These are phyloP conservation scores for Penstemon eatonii DNA, from an alignment of 257 asterid genomes.

Conservation along the genomic window DNA sequence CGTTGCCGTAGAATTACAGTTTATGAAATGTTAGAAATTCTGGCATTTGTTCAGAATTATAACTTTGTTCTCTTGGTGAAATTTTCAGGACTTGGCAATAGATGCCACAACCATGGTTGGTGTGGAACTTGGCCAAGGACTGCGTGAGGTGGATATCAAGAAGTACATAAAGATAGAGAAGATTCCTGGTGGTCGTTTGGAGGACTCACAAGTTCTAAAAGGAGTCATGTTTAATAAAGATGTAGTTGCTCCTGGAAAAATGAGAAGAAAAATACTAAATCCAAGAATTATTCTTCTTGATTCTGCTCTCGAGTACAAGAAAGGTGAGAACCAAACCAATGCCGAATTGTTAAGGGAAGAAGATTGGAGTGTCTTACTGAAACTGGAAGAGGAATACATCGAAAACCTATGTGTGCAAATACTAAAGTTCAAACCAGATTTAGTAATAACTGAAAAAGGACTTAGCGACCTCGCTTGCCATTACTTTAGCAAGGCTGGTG, in stretches of 20 bases:
- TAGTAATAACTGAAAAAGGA: slow-evolving; percentile 91
- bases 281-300: slow-evolving; percentile 96
- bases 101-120: slow-evolving; percentile 88
- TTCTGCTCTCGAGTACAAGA: slow-evolving; percentile 93
- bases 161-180: slow-evolving; percentile 95
- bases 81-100: slow-evolving; percentile 80
- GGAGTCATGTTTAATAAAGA: slow-evolving; percentile 97
- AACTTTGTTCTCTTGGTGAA: slow-evolving; percentile 20
- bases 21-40: not conserved
- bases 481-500: slow-evolving; percentile 90
- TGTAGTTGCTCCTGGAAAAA: slow-evolving; percentile 96
- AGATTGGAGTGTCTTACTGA: slow-evolving; percentile 87
- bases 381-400: slow-evolving; percentile 95
- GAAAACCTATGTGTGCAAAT: slow-evolving; percentile 73
- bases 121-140: slow-evolving; percentile 85
- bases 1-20: slow-evolving; percentile 5
- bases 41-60: not conserved
- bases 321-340: slow-evolving; percentile 96
- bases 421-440: slow-evolving; percentile 81
- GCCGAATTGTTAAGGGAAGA: slow-evolving; percentile 91
- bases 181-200: slow-evolving; percentile 95
- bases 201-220: slow-evolving; percentile 81
- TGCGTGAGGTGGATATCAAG: slow-evolving; percentile 93
- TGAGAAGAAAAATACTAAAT: slow-evolving; percentile 79
- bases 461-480: slow-evolving; percentile 92